Base-by-base conservation (phyloP, 2,329 filamentous ascomycete genomes). In the Bipolaris cookei region DNA sequence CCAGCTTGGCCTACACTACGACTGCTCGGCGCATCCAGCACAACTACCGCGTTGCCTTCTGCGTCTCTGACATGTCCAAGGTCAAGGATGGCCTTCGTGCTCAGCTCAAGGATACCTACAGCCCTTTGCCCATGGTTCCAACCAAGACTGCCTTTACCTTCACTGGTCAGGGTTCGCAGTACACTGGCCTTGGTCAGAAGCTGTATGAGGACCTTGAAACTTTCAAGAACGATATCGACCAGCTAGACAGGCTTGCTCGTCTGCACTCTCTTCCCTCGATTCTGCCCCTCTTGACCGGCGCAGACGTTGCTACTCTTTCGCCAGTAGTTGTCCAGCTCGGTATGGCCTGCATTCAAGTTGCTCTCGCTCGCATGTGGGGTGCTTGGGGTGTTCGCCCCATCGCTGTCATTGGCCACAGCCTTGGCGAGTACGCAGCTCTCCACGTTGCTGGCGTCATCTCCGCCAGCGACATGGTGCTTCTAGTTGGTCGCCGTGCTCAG, bases 401-500 rank as follows among this genome's bases (percentile, higher is more conserved):
- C 6, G 80, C 82, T 14, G 83, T 83, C 55, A 80, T 83, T 59
- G 81, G 81, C 35, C 81, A 83, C 74, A 90, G 87, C 65, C 78
- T 92, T 25, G 89, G 89, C 51, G 89, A 92, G 73, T 91, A 91
- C 66, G 88, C 89, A 35, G 89, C 89, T 38, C 83, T 92, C 10
- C 83, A 90, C 66, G 82, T 87, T 38, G 87, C 89, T 51, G 89
- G 88, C 47, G 88, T 91, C 14, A 79, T 91, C 28, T 90, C 88
- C 16, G 86, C 85, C 18, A 85, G 85, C 64, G 89, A 92, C 70
- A 86, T 89, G 68, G 84, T 94, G 53, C 88, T 87, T 62, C 81
- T 93, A 1, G 88, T 92, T 18, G 90, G 90, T 37, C 80, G 81
- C 51, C 84, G 90, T 61, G 89, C 90, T 14, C 79, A 84, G 69